These are phyloP conservation scores for Xylaria bambusicola DNA, from an alignment of 495 filamentous ascomycete genomes.

Conservation along the genomic window DNA sequence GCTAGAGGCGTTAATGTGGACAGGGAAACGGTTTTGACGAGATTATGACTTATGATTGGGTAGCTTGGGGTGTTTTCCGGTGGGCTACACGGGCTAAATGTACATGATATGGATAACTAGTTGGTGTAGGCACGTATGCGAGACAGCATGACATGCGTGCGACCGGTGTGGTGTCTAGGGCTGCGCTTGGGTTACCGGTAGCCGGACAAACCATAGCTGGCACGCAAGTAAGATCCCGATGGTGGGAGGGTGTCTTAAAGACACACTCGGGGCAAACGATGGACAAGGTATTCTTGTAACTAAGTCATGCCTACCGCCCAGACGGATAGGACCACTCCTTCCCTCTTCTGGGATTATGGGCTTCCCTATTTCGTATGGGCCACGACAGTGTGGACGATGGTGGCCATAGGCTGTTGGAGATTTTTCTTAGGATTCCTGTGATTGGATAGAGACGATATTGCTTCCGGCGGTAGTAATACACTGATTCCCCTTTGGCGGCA, in stretches of 20 bases:
- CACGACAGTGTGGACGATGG: slow-evolving; percentile 23
- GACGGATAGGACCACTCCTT: slow-evolving; percentile 27
- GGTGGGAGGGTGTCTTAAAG: slow-evolving; percentile 24
- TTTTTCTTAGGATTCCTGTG: slow-evolving; percentile 25
- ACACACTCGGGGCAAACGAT: slow-evolving; percentile 31
- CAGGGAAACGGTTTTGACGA: slow-evolving; percentile 42
- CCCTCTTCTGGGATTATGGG: slow-evolving; percentile 34
- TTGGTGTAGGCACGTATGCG: slow-evolving; percentile 27
- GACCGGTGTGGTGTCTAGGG: slow-evolving; percentile 28
- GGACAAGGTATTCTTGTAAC: slow-evolving; percentile 27
- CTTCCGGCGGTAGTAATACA: slow-evolving; percentile 31
- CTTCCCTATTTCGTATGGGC: slow-evolving; percentile 38
- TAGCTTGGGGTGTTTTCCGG: slow-evolving; percentile 22
- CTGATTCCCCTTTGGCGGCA: slow-evolving; percentile 29
- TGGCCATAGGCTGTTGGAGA: slow-evolving; percentile 21
- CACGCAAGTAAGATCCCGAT: slow-evolving; percentile 5
- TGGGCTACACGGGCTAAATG: slow-evolving; percentile 36
- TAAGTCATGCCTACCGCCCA: slow-evolving; percentile 24
- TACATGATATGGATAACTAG: slow-evolving; percentile 34
- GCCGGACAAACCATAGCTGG: slow-evolving; percentile 16
- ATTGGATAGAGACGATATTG: slow-evolving; percentile 25
- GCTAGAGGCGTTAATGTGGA: slow-evolving; percentile 23
- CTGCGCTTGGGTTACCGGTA: slow-evolving; percentile 24
- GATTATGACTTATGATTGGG: slow-evolving; percentile 51
- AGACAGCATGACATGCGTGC: slow-evolving; percentile 29